Conservation (phyloP, 495 filamentous ascomycete genomes). For the Pyronema domesticum region DNA sequence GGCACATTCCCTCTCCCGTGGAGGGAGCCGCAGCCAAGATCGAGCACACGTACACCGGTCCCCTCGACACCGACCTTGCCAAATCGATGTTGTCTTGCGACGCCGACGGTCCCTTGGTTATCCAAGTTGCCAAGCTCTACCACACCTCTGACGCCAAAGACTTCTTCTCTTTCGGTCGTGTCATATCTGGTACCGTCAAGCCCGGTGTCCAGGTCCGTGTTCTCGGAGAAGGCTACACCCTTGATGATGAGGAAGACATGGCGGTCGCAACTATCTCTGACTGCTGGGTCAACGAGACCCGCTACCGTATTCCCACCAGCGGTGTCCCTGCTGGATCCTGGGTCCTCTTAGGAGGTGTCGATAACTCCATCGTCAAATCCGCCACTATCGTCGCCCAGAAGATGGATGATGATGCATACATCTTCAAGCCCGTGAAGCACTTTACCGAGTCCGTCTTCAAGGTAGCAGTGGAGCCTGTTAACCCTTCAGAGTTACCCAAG, state of each 20-base stretch:
- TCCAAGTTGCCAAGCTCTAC: slow-evolving; percentile 87
- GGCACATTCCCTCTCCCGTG: slow-evolving; percentile 75
- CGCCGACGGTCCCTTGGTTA: slow-evolving; percentile 71
- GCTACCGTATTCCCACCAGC: slow-evolving; percentile 78
- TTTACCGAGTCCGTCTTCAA: slow-evolving; percentile 97
- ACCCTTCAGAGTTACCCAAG: slow-evolving; percentile 94
- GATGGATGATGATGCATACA: slow-evolving; percentile 72
- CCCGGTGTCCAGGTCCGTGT: slow-evolving; percentile 74
- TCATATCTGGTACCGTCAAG: slow-evolving; percentile 81
- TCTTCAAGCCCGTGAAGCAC: slow-evolving; percentile 82
- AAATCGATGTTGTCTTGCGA: slow-evolving; percentile 65
- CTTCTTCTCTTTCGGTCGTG: slow-evolving; percentile 77
- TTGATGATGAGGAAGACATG: slow-evolving; percentile 98
- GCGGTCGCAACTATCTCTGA: slow-evolving; percentile 69
- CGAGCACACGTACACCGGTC: slow-evolving; percentile 81
- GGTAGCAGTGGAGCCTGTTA: slow-evolving; percentile 93
- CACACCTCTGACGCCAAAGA: slow-evolving; percentile 68
- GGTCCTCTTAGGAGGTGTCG: slow-evolving; percentile 76
- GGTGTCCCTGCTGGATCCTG: slow-evolving; percentile 93
- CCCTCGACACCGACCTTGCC: slow-evolving; percentile 73
- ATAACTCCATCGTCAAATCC: slow-evolving; percentile 96
- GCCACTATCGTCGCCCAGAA: slow-evolving; percentile 79
- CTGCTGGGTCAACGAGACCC: slow-evolving; percentile 82
- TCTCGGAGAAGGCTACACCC: slow-evolving; percentile 84
- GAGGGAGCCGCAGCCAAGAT: slow-evolving; percentile 61